Conservation (phyloP, 2,329 filamentous ascomycete genomes). For the Phyllosticta citrichinensis region DNA sequence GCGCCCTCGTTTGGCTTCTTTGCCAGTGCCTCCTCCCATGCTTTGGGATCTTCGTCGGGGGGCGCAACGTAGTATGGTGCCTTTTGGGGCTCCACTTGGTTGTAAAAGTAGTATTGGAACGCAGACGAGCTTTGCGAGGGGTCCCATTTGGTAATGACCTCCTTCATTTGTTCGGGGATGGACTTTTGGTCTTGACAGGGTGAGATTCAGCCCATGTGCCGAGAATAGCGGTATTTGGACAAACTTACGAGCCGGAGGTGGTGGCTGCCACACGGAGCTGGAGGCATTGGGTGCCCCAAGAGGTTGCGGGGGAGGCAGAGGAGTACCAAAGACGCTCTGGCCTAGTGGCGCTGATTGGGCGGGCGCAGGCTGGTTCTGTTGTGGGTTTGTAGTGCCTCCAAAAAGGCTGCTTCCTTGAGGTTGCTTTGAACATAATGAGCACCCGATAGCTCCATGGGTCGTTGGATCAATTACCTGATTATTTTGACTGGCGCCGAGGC, state of each 20-base stretch:
- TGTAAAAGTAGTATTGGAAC: constrained; percentile 82
- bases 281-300: constrained; percentile 1
- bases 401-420: constrained; percentile 29
- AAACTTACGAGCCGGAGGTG: constrained; percentile 6
- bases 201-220: constrained; percentile 7
- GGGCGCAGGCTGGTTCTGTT: neutral
- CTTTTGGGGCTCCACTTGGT: constrained; percentile 63
- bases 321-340: constrained; percentile 29
- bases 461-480: neutral
- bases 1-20: constrained; percentile 68
- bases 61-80: constrained; percentile 68
- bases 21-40: constrained; percentile 76
- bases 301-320: constrained; percentile 2
- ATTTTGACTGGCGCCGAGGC: neutral
- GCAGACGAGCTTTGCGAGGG: constrained; percentile 56
- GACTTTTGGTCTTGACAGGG: constrained; percentile 53
- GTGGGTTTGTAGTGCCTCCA: constrained; percentile 20
- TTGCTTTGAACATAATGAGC: neutral
- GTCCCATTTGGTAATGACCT: constrained; percentile 65
- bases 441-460: neutral
- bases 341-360: constrained; percentile 2
- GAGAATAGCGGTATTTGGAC: neutral
- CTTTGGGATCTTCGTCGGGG: constrained; percentile 60
- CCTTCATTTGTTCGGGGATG: constrained; percentile 62
- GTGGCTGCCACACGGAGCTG: constrained; percentile 6